Conservation (phyloP, 2,329 filamentous ascomycete species). For the Cordyceps militaris region DNA sequence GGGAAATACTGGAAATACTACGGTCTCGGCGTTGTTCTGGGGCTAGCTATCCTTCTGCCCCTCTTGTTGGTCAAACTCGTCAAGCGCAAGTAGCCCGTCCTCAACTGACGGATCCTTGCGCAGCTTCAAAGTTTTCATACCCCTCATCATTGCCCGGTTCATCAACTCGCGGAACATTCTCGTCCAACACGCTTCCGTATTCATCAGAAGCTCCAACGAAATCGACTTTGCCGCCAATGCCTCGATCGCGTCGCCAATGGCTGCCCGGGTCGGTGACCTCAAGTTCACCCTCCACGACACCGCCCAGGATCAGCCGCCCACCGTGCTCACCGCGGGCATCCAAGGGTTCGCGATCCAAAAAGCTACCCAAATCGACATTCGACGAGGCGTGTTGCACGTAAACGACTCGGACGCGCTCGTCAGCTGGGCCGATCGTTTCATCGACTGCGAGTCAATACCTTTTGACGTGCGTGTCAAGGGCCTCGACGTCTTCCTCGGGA, state of each 20-base stretch:
- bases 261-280: not conserved
- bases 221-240: conserved; percentile 7
- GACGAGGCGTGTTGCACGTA: not conserved
- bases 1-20: conserved; percentile 1
- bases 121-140: conserved; percentile 8
- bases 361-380: not conserved
- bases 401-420: not conserved
- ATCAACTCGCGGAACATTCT: conserved; percentile 1
- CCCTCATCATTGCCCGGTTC: conserved; percentile 3
- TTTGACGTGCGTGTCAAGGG: conserved; percentile 1
- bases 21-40: not conserved
- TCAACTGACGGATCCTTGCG: not conserved
- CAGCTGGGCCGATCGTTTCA: not conserved
- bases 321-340: conserved; percentile 1
- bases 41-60: not conserved
- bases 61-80: conserved; percentile 7
- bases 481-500: conserved; percentile 5
- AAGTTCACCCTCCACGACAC: conserved; percentile 7
- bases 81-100: not conserved
- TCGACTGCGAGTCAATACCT: not conserved
- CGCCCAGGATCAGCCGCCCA: not conserved
- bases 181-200: not conserved
- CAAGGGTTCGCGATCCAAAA: not conserved
- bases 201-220: not conserved
- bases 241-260: not conserved